Evolutionary conservation across 2,329 filamentous ascomycete species (phyloP), one percentile per base, ranked within the genome.

Genomic region (Apiospora sp.): DNA sequence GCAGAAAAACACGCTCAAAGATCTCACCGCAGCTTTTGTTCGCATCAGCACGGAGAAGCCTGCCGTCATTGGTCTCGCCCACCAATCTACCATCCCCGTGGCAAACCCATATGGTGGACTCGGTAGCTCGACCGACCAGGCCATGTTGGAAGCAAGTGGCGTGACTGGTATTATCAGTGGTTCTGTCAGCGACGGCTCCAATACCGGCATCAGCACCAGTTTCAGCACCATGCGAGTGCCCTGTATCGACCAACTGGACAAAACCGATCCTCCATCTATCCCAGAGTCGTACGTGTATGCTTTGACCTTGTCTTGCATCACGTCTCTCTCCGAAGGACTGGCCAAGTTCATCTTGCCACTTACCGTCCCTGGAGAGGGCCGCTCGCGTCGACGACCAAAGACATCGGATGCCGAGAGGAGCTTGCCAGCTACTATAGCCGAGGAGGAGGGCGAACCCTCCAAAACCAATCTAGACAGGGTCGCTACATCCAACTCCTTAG

Each of bases 221-320:
- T 98, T 95, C 95, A 99, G 96, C 81, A 89, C 92, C 16, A 89
- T 98, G 74, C 90, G 94, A 69, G 93, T 95, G 14, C 92, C 95
- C 6, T 98, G 94, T 79, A 94, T 98, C 74, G 96, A 99, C 77
- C 94, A 98, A 75, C 89, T 98, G 27, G 96, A 99, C 83, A 99
- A 98, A 81, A 90, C 91, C 0, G 95, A 98, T 68, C 89, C 96
- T 0, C 95, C 96, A 4, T 78, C 86, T 0, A 89, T 97, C 30
- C 96, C 96, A 0, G 96, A 98, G 74, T 98, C 96, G 0, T 99
- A 99, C 78, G 89, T 98, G 10, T 98, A 98, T 83, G 94, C 93
- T 74, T 86, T 99, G 68, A 93, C 96, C 1, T 84, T 99, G 58
- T 93, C 94, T 2, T 98, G 96, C 79, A 92, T 99, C 73, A 96